Evolutionary conservation across 2,329 filamentous ascomycete genomes (phyloP).

Genomic region (Aspergillus bombycis): DNA sequence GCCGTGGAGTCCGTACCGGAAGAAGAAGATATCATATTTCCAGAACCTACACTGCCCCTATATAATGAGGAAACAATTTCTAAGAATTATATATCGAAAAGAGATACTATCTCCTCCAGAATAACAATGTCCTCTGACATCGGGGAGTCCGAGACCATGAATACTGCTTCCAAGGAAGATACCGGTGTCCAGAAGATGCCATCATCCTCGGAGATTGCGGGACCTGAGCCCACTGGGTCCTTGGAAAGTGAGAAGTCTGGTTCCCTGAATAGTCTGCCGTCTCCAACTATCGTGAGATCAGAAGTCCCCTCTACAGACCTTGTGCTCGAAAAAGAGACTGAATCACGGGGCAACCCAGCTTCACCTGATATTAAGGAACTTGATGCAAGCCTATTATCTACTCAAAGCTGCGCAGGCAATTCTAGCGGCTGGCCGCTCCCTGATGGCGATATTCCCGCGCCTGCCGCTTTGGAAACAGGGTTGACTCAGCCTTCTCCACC

Average conservation of each 20-base stretch:
- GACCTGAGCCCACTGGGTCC: neutral
- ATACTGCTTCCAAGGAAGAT: neutral
- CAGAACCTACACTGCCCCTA: too few relatives aligned
- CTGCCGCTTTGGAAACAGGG: constrained; percentile 9
- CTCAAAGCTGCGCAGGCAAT: constrained; percentile 6
- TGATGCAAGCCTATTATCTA: neutral
- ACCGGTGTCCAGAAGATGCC: neutral
- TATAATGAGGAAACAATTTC: neutral
- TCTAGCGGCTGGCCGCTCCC: constrained; percentile 27
- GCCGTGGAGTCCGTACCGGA: neutral
- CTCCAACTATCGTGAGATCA: neutral
- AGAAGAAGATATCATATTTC: neutral
- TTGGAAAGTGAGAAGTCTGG: neutral
- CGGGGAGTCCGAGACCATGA: neutral
- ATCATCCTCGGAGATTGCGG: neutral
- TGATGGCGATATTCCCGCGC: constrained; percentile 11
- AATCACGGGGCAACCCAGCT: neutral
- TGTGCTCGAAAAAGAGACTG: neutral
- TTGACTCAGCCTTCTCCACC: constrained; percentile 16
- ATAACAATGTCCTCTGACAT: constrained; percentile 15
- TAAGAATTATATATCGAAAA: neutral
- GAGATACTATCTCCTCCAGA: neutral
- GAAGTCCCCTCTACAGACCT: constrained; percentile 7
- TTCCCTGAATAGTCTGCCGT: neutral
- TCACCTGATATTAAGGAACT: neutral